Percentiles rank a stretch among this genome's conserved stretches.
phyloP scores from a whole-genome alignment of 768 basidiomycete species.

The Leucocoprinus leucothites region DNA sequence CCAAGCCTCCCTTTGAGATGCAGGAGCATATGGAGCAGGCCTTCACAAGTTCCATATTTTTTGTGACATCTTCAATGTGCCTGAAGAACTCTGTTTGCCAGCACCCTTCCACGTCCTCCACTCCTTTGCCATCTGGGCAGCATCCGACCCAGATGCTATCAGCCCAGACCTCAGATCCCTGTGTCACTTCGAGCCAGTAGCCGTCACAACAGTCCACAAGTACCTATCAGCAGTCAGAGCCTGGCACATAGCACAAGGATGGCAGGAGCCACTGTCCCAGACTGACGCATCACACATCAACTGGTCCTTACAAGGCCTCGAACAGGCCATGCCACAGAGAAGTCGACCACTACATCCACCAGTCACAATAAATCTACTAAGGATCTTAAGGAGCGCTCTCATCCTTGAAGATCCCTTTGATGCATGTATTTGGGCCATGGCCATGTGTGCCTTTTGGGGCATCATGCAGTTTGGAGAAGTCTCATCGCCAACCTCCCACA shows the following conservation, averaged over 20 bases:
- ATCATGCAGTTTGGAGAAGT: slow-evolving; percentile 37
- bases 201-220: slow-evolving; percentile 21
- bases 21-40: slow-evolving; percentile 11
- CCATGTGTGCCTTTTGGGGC: slow-evolving; percentile 35
- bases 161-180: slow-evolving; percentile 9
- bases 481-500: slow-evolving; percentile 18
- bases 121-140: slow-evolving; percentile 34
- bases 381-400: slow-evolving; percentile 18
- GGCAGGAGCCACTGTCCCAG: slow-evolving; percentile 28
- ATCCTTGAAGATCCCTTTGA: slow-evolving; percentile 30
- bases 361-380: slow-evolving; percentile 29
- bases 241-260: slow-evolving; percentile 37
- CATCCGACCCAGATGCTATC: slow-evolving; percentile 21
- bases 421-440: slow-evolving; percentile 36
- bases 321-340: slow-evolving; percentile 11
- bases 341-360: slow-evolving; percentile 27
- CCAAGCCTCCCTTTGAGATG: slow-evolving; percentile 19
- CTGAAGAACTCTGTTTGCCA: slow-evolving; percentile 22
- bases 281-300: slow-evolving; percentile 17
- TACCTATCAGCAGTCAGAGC: slow-evolving; percentile 34
- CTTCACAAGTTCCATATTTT: slow-evolving; percentile 19
- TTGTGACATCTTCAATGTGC: slow-evolving; percentile 28
- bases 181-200: slow-evolving; percentile 28
- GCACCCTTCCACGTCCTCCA: slow-evolving; percentile 26
- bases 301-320: slow-evolving; percentile 28